These are phyloP conservation scores for Fusarium zealandicum DNA, from an alignment of 2,329 filamentous ascomycete species.

Conservation along the genomic window DNA sequence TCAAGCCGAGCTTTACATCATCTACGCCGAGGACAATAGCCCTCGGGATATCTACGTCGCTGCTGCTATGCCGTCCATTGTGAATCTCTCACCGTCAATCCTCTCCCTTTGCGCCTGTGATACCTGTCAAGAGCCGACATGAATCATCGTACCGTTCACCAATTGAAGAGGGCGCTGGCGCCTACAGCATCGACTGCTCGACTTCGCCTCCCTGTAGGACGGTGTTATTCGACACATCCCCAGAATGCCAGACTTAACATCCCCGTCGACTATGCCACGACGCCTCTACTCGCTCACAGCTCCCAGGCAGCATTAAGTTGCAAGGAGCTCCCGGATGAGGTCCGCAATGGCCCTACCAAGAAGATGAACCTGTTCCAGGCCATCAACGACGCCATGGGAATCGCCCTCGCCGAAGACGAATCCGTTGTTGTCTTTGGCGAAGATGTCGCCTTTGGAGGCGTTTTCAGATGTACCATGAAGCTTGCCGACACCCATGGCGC, in stretches of 20 bases:
- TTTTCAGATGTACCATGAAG: constrained; percentile 94
- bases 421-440: constrained; percentile 92
- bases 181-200: constrained; percentile 27
- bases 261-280: constrained; percentile 85
- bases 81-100: constrained; percentile 16
- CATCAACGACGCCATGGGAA: constrained; percentile 87
- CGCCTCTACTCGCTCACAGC: constrained; percentile 80
- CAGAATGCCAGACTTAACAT: constrained; percentile 76
- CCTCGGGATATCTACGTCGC: constrained; percentile 33
- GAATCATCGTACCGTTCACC: constrained; percentile 46
- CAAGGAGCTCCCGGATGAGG: constrained; percentile 72
- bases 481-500: constrained; percentile 86
- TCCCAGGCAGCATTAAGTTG: constrained; percentile 74
- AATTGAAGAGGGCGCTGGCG: constrained; percentile 41
- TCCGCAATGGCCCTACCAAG: constrained; percentile 75
- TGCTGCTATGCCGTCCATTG: constrained; percentile 21
- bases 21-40: constrained; percentile 41
- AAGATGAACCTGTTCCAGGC: constrained; percentile 94
- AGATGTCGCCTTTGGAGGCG: constrained; percentile 95
- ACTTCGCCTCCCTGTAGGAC: constrained; percentile 31
- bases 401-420: constrained; percentile 83
- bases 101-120: constrained; percentile 12
- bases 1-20: constrained; percentile 49
- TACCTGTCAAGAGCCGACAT: constrained; percentile 34
- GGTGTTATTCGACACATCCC: constrained; percentile 63